Conservation (phyloP, 176 grass and related monocot species). For the Elymus sibiricus region DNA sequence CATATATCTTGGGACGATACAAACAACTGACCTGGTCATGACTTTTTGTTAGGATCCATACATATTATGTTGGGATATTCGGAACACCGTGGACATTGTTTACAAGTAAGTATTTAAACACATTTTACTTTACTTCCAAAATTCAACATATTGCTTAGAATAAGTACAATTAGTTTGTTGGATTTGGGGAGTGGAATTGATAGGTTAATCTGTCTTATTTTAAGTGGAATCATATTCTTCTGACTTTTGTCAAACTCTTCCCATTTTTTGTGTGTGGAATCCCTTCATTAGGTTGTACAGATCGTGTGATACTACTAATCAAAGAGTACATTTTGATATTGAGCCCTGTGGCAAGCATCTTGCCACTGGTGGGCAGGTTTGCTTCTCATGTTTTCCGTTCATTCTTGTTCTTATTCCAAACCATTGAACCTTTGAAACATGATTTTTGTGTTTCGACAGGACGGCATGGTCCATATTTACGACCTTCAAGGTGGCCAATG, state of each 20-base stretch:
- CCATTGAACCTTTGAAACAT: constrained; percentile 20
- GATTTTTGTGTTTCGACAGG: constrained; percentile 32
- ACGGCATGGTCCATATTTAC: constrained; percentile 91
- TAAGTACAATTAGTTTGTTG: not conserved
- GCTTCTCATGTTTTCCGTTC: constrained; percentile 8
- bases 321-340: constrained; percentile 96
- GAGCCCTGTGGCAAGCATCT: constrained; percentile 89
- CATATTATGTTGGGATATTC: constrained; percentile 99
- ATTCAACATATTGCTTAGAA: not conserved
- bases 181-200: not conserved
- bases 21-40: not conserved
- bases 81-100: constrained; percentile 80
- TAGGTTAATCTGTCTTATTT: not conserved
- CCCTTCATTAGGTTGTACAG: constrained; percentile 68
- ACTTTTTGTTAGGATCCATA: constrained; percentile 75
- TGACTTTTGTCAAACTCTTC: not conserved
- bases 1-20: not conserved
- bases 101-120: constrained; percentile 72
- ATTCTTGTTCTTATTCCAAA: constrained; percentile 23
- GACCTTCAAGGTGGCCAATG: constrained; percentile 86
- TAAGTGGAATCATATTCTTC: not conserved
- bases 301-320: constrained; percentile 86
- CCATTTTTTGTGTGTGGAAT: constrained; percentile 3
- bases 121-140: not conserved
- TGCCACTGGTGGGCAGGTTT: constrained; percentile 85